Evolutionary conservation across 2,329 filamentous ascomycete species (phyloP), one percentile per base, ranked within the genome.

Genomic region (Cucurbitaria berberidis): DNA sequence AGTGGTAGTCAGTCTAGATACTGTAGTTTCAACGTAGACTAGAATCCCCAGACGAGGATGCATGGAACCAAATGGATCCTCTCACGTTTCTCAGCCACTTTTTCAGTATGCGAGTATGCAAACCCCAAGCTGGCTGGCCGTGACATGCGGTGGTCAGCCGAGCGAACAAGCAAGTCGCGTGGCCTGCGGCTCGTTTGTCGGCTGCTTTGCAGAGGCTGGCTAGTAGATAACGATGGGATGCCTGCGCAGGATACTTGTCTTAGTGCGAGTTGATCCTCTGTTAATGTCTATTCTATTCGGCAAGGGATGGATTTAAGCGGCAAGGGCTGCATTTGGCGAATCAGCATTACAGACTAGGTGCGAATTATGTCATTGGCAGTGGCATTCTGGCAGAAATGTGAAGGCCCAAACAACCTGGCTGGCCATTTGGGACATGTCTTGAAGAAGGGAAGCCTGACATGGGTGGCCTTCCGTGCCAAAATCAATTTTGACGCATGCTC

Each of bases 291-390:
- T 64, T 47, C 34, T 46, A 42, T 39, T 48, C 48, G 53, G 59
- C 45, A 57, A 57, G 61, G 60, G 51, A 35, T 24, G 45, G 46
- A 46, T 52, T 49, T 43, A 45, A 34, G 45, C 48, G 55, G 60
- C 47, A 59, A 63, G 63, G 63, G 55, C 34, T 34, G 44, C 45
- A 34, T 43, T 39, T 50, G 53, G 39, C 63, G 60, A 70, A 73
- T 71, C 57, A 67, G 55, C 39, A 26, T 8, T 22, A 43, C 45
- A 30, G 40, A 15, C 27, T 32, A 21, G 22, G 43, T 56, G 57
- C 42, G 60, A 62, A 67, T 69, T 71, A 66, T 69, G 56, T 64
- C 62, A 70, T 72, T 73, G 69, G 67, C 51, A 58, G 57, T 60
- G 51, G 53, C 50, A 64, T 62, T 66, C 48, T 64, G 61, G 59